Evolutionary conservation across 225 moss, liverwort and hornwort species (phyloP).

Genomic region (Lunularia cruciata): DNA sequence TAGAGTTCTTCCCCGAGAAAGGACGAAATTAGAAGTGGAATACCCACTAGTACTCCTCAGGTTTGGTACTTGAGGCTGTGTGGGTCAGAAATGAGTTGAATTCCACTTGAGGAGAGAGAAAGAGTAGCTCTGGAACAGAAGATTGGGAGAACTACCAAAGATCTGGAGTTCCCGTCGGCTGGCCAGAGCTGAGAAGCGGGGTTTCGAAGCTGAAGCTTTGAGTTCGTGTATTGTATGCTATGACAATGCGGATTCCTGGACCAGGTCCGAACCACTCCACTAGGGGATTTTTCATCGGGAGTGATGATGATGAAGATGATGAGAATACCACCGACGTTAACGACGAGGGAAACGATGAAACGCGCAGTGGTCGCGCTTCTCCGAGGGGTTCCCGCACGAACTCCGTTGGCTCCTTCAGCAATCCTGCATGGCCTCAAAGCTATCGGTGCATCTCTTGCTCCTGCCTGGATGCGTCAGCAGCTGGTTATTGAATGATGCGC

Average conservation of each 20-base stretch:
- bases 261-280: neutral
- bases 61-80: neutral
- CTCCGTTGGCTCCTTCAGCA: conserved; percentile 32
- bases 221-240: neutral
- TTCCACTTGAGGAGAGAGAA: neutral
- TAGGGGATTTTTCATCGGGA: conserved; percentile 17
- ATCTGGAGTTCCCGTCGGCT: conserved; percentile 5
- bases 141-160: neutral
- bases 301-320: conserved; percentile 28
- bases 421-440: conserved; percentile 46
- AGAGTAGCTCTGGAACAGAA: too few species aligned
- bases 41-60: neutral
- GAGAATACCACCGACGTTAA: conserved; percentile 10
- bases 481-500: neutral
- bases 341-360: neutral
- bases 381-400: conserved; percentile 24
- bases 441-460: conserved; percentile 29
- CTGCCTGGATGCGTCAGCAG: neutral
- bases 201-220: neutral
- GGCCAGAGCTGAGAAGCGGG: neutral
- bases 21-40: neutral
- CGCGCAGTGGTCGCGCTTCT: conserved; percentile 29
- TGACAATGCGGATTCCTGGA: conserved; percentile 11
- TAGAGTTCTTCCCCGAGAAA: neutral
- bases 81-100: neutral